These are phyloP conservation scores for Aureococcus anophagefferens DNA, from an alignment of 108 stramenopile genomes.

Conservation along the genomic window DNA sequence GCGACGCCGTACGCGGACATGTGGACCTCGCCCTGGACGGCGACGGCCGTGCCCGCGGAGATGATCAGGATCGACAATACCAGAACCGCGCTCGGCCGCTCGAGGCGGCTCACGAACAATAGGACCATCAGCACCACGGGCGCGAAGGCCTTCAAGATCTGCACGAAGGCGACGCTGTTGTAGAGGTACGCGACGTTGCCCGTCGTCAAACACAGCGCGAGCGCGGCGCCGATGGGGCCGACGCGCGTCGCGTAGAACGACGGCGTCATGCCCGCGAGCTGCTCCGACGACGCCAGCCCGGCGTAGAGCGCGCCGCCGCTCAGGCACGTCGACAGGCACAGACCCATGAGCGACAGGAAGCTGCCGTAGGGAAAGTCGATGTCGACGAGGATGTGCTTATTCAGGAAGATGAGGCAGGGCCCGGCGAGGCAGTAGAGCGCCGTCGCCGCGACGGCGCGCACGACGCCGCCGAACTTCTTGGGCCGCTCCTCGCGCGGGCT, in stretches of 20 bases:
- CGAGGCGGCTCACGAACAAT: not conserved
- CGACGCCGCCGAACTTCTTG: too few species aligned
- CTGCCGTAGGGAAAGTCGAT: conserved; percentile 4
- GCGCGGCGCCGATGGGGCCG: conserved; percentile 4
- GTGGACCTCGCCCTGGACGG: not conserved
- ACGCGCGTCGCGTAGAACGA: not conserved
- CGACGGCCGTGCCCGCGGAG: conserved; percentile 4
- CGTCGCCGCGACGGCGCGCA: too few species aligned
- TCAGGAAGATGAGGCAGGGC: conserved; percentile 10
- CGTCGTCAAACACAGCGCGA: not conserved
- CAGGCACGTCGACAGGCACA: not conserved
- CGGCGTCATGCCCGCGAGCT: not conserved
- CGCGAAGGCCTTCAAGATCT: conserved; percentile 14
- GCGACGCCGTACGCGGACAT: not conserved
- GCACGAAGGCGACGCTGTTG: conserved; percentile 8
- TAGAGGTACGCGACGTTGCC: conserved; percentile 10
- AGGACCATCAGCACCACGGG: conserved; percentile 7
- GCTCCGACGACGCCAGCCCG: not conserved
- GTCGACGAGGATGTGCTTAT: conserved; percentile 9
- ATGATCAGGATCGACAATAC: conserved; percentile 3
- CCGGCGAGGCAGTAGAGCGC: conserved; percentile 1
- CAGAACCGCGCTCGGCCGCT: not conserved
- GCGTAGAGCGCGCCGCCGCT: not conserved
- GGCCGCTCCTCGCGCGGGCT: too few species aligned
- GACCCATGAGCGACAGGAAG: not conserved